Percentiles rank a stretch among this genome's conserved stretches.
phyloP scores from a whole-genome alignment of 1,139 yeast genomes.

The Suzukiozyma palmioleophila region DNA sequence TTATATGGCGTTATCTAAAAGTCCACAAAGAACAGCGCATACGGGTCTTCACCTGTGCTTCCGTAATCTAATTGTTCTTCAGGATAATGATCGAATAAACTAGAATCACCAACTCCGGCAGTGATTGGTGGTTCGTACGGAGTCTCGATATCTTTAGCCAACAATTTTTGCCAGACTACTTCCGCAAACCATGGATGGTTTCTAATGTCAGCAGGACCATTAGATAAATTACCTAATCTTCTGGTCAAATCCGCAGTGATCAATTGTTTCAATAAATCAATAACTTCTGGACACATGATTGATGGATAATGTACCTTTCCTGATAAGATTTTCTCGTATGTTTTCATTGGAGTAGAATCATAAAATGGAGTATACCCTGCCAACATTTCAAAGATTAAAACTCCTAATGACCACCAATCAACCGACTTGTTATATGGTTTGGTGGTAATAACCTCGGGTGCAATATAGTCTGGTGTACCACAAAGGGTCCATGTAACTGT shows the following conservation, averaged over 20 bases:
- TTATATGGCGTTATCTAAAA: constrained; percentile 27
- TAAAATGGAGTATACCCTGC: constrained; percentile 62
- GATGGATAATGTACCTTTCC: constrained; percentile 51
- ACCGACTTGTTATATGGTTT: constrained; percentile 60
- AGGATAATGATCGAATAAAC: constrained; percentile 57
- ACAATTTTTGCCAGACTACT: constrained; percentile 56
- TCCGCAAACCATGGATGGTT: constrained; percentile 57
- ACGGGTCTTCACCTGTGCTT: constrained; percentile 44
- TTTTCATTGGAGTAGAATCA: constrained; percentile 59
- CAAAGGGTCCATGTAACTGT: constrained; percentile 59
- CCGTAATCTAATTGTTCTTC: constrained; percentile 58
- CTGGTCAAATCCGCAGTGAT: constrained; percentile 54
- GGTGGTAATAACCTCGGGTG: constrained; percentile 60
- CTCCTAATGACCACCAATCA: constrained; percentile 65
- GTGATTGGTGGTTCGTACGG: constrained; percentile 64
- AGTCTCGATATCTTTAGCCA: constrained; percentile 56
- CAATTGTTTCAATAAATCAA: constrained; percentile 45
- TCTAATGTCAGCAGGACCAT: constrained; percentile 55
- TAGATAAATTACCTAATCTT: constrained; percentile 53
- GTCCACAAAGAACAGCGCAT: constrained; percentile 45
- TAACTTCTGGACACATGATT: constrained; percentile 48
- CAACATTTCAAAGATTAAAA: constrained; percentile 56
- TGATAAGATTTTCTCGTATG: constrained; percentile 54
- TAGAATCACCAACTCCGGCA: constrained; percentile 59
- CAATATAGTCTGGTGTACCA: constrained; percentile 63